Base-by-base conservation (phyloP, 176 grass and related monocot species). In the Themeda triandra region DNA sequence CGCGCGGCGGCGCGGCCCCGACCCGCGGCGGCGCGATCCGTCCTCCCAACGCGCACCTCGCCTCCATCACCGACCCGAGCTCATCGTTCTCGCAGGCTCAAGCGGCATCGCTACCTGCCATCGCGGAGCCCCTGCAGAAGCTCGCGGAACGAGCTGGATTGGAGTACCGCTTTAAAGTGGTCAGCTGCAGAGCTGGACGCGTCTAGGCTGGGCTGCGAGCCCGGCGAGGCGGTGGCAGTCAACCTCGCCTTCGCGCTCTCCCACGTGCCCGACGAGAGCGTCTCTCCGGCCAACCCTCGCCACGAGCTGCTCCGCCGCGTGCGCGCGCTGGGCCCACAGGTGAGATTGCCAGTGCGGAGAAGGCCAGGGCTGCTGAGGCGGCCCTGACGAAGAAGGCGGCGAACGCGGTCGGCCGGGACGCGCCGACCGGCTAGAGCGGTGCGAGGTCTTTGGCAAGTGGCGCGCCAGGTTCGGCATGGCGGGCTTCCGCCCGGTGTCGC, bases 401-500 rank as follows among this genome's bases (percentile, higher is more conserved):
- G 3, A 97, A 94, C 87, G 90, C 88, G 60, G 85, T 97, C 30
- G 92, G 87, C 21, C 81, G 83, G 24, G 94, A 97, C n/a, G 92
- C 10, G 14, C 89, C 6, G 92, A 94, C 72, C 87, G 92, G 83
- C 75, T 97, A 13, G 92, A 97, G 80, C 92, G 94, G 39, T 97
- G 92, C 88, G 94, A 94, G 87, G 83, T 97, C 8, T 90, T 89
- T 82, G 92, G 94, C 48, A 97, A 97, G 70, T 97, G 94, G 92
- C 92, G 92, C 45, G 85, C 94, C 25, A 60, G 94, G 71, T 88
- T 97, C 85, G 86, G 90, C 83, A 97, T 97, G 94, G 94, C 94
- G 4, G 94, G 94, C 15, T 88, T 97, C 83, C 59, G 78, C 0
- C 85, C 85, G 8, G 68, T 90, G 75, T 42, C 90, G 67, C 83